Conservation (phyloP, 2,329 filamentous ascomycete species). For the Colletotrichum liaoningense region DNA sequence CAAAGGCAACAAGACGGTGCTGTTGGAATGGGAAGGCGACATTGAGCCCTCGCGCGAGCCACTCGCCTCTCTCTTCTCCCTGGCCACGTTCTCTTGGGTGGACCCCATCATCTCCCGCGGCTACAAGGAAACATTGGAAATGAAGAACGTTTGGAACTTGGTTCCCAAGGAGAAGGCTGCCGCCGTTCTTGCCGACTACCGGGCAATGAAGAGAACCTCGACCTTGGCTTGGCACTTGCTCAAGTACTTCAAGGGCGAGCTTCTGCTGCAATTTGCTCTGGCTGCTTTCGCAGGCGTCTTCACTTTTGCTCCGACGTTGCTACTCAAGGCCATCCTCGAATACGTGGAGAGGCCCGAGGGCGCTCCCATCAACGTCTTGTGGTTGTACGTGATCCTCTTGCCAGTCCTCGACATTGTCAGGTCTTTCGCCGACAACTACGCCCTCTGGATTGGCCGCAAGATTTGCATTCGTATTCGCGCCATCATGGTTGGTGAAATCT, state of each 20-base stretch:
- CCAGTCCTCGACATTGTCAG: slow-evolving; percentile 85
- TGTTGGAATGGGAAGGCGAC: slow-evolving; percentile 89
- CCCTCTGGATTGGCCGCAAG: slow-evolving; percentile 92
- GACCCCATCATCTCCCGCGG: slow-evolving; percentile 90
- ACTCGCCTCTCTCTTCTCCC: slow-evolving; percentile 86
- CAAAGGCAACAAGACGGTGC: slow-evolving; percentile 90
- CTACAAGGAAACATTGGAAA: slow-evolving; percentile 85
- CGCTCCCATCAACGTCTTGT: slow-evolving; percentile 87
- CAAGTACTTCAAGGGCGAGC: slow-evolving; percentile 82
- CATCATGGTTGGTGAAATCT: slow-evolving; percentile 97
- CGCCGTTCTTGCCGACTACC: slow-evolving; percentile 82
- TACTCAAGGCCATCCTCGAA: slow-evolving; percentile 91
- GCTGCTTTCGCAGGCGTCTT: slow-evolving; percentile 84
- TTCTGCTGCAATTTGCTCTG: slow-evolving; percentile 84
- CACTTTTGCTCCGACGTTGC: slow-evolving; percentile 90
- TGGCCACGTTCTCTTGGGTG: slow-evolving; percentile 91
- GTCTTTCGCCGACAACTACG: slow-evolving; percentile 85
- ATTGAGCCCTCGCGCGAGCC: slow-evolving; percentile 90
- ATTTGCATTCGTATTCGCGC: slow-evolving; percentile 93
- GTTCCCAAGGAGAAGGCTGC: slow-evolving; percentile 89
- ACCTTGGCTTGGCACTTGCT: slow-evolving; percentile 83
- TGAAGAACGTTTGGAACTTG: slow-evolving; percentile 92
- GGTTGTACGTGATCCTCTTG: slow-evolving; percentile 93
- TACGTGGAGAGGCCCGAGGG: slow-evolving; percentile 87
- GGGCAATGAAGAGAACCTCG: slow-evolving; percentile 85